Evolutionary conservation across 2,329 filamentous ascomycete genomes (phyloP).

Genomic region (Trichoderma afroharzianum): DNA sequence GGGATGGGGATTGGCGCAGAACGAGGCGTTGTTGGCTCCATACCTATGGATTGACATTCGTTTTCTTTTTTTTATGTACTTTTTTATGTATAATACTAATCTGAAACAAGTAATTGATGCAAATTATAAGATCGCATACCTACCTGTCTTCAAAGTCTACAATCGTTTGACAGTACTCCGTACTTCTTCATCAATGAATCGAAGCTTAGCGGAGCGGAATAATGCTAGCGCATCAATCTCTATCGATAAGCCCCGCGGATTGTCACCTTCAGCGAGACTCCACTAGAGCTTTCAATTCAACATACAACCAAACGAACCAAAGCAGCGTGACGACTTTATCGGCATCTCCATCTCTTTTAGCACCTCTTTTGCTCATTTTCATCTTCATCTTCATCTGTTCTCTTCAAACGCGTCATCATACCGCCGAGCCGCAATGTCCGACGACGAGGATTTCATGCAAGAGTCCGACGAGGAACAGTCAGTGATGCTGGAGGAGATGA

Average conservation of each 20-base stretch:
- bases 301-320: background rate
- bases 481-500: constrained; percentile 13
- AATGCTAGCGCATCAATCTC: background rate
- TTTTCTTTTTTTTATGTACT: background rate
- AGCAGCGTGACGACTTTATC: background rate
- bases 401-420: too few species aligned
- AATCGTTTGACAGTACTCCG: background rate
- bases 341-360: background rate
- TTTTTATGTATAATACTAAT: background rate
- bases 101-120: background rate
- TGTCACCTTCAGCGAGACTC: background rate
- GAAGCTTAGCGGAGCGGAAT: background rate
- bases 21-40: background rate
- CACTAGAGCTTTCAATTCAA: constrained; percentile 7
- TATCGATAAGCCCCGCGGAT: constrained; percentile 21
- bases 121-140: background rate
- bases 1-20: background rate
- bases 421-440: constrained; percentile 41
- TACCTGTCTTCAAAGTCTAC: background rate
- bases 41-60: background rate
- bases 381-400: background rate
- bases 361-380: background rate
- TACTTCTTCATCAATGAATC: constrained; percentile 1
- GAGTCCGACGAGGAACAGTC: constrained; percentile 47
- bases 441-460: constrained; percentile 50